Conservation (phyloP, 176 grass and related monocot genomes). For the Puya raimondii region DNA sequence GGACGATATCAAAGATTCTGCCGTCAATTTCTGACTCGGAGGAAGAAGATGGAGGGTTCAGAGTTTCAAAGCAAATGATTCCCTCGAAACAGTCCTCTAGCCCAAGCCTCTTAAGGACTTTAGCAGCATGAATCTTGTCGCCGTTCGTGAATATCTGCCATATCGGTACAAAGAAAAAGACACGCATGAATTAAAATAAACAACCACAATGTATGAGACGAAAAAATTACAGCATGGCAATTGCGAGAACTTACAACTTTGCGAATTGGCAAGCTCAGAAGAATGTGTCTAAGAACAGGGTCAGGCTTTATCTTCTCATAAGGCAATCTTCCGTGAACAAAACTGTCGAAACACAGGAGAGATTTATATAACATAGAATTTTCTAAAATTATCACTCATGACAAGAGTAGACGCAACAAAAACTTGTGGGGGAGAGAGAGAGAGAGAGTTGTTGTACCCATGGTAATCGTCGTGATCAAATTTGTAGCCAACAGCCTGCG, state of each 20-base stretch:
- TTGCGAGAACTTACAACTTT: slow-evolving; percentile 52
- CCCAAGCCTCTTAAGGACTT: slow-evolving; percentile 62
- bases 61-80: slow-evolving; percentile 98
- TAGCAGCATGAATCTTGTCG: slow-evolving; percentile 59
- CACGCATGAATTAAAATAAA: neutral
- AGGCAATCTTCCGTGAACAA: slow-evolving; percentile 88
- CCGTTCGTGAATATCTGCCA: slow-evolving; percentile 89
- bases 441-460: slow-evolving; percentile 11
- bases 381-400: slow-evolving; percentile 1
- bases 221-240: neutral
- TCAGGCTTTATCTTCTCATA: slow-evolving; percentile 92
- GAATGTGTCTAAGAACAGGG: slow-evolving; percentile 63
- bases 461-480: slow-evolving; percentile 95
- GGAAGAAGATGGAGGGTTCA: slow-evolving; percentile 55
- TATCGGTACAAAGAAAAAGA: neutral
- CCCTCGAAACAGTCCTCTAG: slow-evolving; percentile 95
- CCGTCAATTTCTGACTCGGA: neutral
- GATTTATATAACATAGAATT: slow-evolving; percentile 4
- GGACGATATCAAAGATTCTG: slow-evolving; percentile 66
- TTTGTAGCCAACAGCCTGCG: slow-evolving; percentile 71
- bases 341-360: slow-evolving; percentile 20
- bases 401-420: neutral
- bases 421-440: neutral
- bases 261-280: slow-evolving; percentile 72
- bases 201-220: neutral